Evolutionary conservation across 345 rosid genomes (phyloP), one percentile per base, ranked within the genome.

Genomic region (Lumnitzera racemosa): DNA sequence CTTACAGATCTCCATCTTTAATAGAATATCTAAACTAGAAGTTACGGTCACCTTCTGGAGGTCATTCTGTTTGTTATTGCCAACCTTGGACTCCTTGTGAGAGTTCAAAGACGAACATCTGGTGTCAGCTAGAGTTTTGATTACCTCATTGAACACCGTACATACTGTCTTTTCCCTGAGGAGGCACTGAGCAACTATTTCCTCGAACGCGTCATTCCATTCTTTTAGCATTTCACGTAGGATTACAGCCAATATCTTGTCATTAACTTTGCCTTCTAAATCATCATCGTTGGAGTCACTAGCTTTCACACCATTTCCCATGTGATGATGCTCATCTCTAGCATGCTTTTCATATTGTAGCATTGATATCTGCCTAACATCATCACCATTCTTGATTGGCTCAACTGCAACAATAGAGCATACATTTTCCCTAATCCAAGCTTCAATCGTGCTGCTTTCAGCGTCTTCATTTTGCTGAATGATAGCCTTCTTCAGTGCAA

Each of bases 101-200:
- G 61, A 13, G 43, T 54, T 49, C 63, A 46, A 15, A 11, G 55
- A 41, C 5, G 57, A 61, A 59, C 75, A 64, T n/a, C 61, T 65
- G 2, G 27, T 17, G 55, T 24, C 55, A 62, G 58, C 49, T 60
- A 46, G 5, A 47, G 58, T 72, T 43, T 59, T 78, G 15, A 75
- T 11, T 31, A 57, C 65, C 68, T 80, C 87, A 60, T 56, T 59
- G 20, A 55, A 68, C 51, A 77, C 67, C 47, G 74, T 47, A 59
- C 47, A 61, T 53, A 62, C 67, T 2, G 82, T 53, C 55, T 83
- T 78, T 62, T 80, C 81, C 27, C 49, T 53, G 15, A 76, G 15
- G 49, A 43, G 59, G 27, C 36, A 56, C 56, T 60, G 68, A 25
- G 31, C 24, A 14, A 51, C 63, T 23, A 24, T 58, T 20, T 11